Conservation (phyloP, 2,329 filamentous ascomycete species). For the Talaromyces islandicus region DNA sequence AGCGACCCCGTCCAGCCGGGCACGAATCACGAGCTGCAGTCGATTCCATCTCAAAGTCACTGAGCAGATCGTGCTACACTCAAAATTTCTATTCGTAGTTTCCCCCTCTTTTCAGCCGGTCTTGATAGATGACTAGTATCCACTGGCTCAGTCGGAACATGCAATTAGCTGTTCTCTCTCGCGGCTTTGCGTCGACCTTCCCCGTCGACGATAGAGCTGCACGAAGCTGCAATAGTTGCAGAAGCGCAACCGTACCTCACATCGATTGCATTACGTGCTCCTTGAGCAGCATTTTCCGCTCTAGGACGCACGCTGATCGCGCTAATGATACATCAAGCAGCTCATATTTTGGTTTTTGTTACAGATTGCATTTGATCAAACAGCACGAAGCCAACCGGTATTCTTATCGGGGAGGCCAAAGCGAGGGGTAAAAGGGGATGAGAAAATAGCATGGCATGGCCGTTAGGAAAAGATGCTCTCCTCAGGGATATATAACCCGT, state of each 20-base stretch:
- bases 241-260: constrained; percentile 17
- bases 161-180: neutral
- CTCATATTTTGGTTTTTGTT: constrained; percentile 5
- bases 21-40: constrained; percentile 30
- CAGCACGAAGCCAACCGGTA: constrained; percentile 12
- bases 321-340: constrained; percentile 19
- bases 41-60: constrained; percentile 12
- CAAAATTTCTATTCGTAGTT: constrained; percentile 25
- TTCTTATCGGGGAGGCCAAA: constrained; percentile 12
- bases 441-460: neutral
- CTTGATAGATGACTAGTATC: neutral
- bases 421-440: constrained; percentile 11
- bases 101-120: constrained; percentile 8
- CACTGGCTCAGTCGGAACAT: neutral
- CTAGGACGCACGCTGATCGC: constrained; percentile 17
- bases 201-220: constrained; percentile 6
- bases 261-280: constrained; percentile 8
- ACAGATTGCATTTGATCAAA: constrained; percentile 13
- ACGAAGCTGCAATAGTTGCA: neutral
- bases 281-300: constrained; percentile 14
- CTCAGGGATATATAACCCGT: constrained; percentile 9
- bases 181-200: constrained; percentile 3
- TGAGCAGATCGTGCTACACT: constrained; percentile 15
- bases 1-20: constrained; percentile 22
- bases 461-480: neutral